Evolutionary conservation across 495 filamentous ascomycete genomes (phyloP), one percentile per base, ranked within the genome.

Genomic region (Tetracladium setigerum): DNA sequence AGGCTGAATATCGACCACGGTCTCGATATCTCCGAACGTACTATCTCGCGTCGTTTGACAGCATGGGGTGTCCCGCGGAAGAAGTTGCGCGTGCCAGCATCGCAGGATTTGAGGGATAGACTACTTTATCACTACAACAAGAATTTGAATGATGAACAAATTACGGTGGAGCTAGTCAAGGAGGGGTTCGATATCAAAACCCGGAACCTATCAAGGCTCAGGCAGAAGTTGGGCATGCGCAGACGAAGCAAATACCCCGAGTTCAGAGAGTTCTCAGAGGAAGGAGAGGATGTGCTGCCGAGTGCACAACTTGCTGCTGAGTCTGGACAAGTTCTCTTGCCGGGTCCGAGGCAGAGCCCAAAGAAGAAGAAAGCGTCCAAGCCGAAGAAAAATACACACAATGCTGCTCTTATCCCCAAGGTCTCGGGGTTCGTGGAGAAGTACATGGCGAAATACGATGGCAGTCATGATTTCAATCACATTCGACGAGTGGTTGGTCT

Each of bases 381-480:
- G 43, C 13, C 35, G 38, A 56, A 52, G 24, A 34, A 14, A 6
- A 32, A 27, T 7, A n/a, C n/a, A n/a, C 35, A 52, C 22, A 57
- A 52, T 50, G 46, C 49, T 7, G 45, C 48, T 3, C 30, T 61
- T 39, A 54, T 61, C 9, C 47, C 49, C 2, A 53, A 57, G 31
- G 52, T 61, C 15, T 38, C 49, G 8, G 55, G 43, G 7, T 61
- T 54, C 30, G 58, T 58, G n/a, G 47, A 58, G 34, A 50, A 56
- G 22, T 89, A 84, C 73, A 95, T 95, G 89, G 68, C 78, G 33
- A 66, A 73, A 38, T 86, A 87, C 66, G 92, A 96, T 65, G 76
- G 78, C 16, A 91, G 86, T 5, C 92, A 96, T 68, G 84, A 94
- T 68, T 89, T 81, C 66, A 63, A 70, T 33, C 91, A 97, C 63